These are phyloP conservation scores for Ganoderma multipileum DNA, from an alignment of 1,284 basidiomycete species.

Conservation along the genomic window DNA sequence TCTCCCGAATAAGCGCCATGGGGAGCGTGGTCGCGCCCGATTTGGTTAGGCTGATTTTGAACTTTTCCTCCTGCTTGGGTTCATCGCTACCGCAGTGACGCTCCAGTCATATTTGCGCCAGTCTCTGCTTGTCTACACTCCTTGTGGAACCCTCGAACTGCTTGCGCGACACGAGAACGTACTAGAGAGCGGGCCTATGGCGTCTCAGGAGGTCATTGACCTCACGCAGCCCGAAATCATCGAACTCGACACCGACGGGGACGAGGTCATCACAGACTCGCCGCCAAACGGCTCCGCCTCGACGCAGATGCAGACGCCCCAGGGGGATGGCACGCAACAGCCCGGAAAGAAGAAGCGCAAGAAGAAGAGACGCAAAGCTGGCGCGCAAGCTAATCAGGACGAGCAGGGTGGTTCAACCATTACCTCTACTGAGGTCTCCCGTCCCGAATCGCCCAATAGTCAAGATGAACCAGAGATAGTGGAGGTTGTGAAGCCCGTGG, in stretches of 20 bases:
- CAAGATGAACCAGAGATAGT: slow-evolving; percentile 4
- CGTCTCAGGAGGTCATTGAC: slow-evolving; percentile 42
- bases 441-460: slow-evolving; percentile 17
- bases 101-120: slow-evolving; percentile 6
- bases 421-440: slow-evolving; percentile 25
- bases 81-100: background rate
- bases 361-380: slow-evolving; percentile 28
- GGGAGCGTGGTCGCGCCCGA: background rate
- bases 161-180: background rate
- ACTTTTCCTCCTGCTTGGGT: slow-evolving; percentile 7
- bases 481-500: slow-evolving; percentile 6
- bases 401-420: slow-evolving; percentile 27
- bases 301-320: background rate
- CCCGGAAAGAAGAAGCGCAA: slow-evolving; percentile 30
- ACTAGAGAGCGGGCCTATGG: background rate
- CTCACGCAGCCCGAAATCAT: slow-evolving; percentile 40
- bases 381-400: slow-evolving; percentile 10
- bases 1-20: background rate
- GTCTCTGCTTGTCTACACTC: background rate
- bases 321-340: background rate
- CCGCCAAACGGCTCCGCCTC: background rate
- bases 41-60: slow-evolving; percentile 1
- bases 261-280: slow-evolving; percentile 18
- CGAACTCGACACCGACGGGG: slow-evolving; percentile 37
- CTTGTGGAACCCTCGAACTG: background rate